Evolutionary conservation across 23 red algal genomes (phyloP).

Genomic region (Gracilaria vermiculophylla): DNA sequence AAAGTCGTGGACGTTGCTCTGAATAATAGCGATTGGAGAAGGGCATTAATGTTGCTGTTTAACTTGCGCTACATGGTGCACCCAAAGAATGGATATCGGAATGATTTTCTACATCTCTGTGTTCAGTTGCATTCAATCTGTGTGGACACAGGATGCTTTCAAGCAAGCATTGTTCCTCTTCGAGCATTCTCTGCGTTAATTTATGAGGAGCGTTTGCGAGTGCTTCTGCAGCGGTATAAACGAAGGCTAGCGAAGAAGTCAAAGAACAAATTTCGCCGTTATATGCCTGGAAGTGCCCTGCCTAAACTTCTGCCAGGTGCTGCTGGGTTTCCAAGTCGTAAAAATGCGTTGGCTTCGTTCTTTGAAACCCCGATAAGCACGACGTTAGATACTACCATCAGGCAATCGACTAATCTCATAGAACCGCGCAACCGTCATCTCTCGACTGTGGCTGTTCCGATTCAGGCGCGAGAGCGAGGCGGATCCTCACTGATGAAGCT

Average conservation of each 20-base stretch:
- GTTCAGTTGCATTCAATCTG: slow-evolving; percentile 53
- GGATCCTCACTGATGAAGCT: slow-evolving; percentile 18
- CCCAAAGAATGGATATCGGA: slow-evolving; percentile 57
- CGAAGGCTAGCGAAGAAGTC: slow-evolving; percentile 55
- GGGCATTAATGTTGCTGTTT: slow-evolving; percentile 47
- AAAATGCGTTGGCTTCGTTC: slow-evolving; percentile 50
- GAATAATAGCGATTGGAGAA: slow-evolving; percentile 63
- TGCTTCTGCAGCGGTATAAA: slow-evolving; percentile 54
- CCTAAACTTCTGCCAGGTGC: slow-evolving; percentile 43
- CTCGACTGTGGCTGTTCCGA: slow-evolving; percentile 25
- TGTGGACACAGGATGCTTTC: slow-evolving; percentile 60
- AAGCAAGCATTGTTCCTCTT: slow-evolving; percentile 73
- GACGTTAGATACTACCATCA: slow-evolving; percentile 29
- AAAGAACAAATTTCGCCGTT: slow-evolving; percentile 41
- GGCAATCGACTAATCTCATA: slow-evolving; percentile 6
- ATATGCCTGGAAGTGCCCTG: slow-evolving; percentile 33
- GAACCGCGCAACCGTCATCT: slow-evolving; percentile 9
- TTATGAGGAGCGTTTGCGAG: slow-evolving; percentile 70
- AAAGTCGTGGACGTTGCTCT: slow-evolving; percentile 51
- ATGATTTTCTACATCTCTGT: slow-evolving; percentile 70
- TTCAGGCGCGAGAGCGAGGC: not conserved
- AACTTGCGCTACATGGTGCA: slow-evolving; percentile 37
- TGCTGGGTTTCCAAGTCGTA: slow-evolving; percentile 39
- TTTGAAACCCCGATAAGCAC: slow-evolving; percentile 46
- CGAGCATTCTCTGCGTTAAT: slow-evolving; percentile 62